phyloP scores from a whole-genome alignment of 148 eudicot species.

The Spergularia bocconei region DNA sequence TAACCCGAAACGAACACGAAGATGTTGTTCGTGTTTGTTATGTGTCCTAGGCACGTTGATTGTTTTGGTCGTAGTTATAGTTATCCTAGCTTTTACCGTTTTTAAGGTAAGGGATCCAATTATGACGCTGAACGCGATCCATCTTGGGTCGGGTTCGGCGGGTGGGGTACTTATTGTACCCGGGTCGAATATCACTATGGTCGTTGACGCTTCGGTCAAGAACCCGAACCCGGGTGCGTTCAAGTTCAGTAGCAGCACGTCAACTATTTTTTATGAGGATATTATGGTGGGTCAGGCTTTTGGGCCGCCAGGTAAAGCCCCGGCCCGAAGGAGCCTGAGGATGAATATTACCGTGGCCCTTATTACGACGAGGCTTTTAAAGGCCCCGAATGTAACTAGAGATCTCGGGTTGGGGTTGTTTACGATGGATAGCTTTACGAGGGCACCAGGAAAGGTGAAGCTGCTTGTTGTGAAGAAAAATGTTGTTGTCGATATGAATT shows the following conservation, averaged over 20 bases:
- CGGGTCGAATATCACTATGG: constrained; percentile 14
- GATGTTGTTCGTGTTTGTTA: not conserved
- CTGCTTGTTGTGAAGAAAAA: constrained; percentile 19
- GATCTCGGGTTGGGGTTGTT: constrained; percentile 24
- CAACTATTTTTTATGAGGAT: constrained; percentile 14
- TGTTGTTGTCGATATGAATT: constrained; percentile 28
- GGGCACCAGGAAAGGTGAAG: constrained; percentile 23
- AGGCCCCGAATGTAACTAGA: not conserved
- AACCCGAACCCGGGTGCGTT: constrained; percentile 26
- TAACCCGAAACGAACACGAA: not conserved
- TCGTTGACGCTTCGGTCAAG: constrained; percentile 14
- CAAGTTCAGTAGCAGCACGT: constrained; percentile 12
- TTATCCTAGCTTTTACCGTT: constrained; percentile 16
- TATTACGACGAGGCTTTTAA: not conserved
- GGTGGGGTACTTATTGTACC: not conserved
- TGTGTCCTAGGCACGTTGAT: not conserved
- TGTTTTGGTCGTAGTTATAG: not conserved
- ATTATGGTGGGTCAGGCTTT: constrained; percentile 18
- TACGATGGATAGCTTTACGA: constrained; percentile 12
- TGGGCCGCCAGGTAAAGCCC: constrained; percentile 17
- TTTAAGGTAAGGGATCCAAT: constrained; percentile 19
- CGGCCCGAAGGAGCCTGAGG: constrained; percentile 14
- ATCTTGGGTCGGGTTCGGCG: not conserved
- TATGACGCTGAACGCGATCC: constrained; percentile 18
- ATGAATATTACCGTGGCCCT: constrained; percentile 14